Evolutionary conservation across 2,329 filamentous ascomycete species (phyloP).

Genomic region (Fusarium gaditjirri): DNA sequence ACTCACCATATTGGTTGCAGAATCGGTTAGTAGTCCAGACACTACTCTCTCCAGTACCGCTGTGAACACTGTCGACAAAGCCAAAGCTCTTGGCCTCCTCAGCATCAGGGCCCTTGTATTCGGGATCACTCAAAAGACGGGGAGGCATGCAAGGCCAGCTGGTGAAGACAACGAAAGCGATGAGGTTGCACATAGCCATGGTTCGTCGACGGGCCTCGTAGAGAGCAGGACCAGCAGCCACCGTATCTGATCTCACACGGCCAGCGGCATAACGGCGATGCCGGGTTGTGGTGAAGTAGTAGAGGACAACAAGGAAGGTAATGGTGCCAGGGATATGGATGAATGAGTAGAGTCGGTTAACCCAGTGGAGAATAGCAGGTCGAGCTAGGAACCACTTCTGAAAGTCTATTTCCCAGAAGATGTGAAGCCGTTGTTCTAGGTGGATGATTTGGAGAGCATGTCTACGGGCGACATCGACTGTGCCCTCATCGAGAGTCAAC

Average conservation of each 20-base stretch:
- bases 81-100: slow-evolving; percentile 68
- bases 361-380: slow-evolving; percentile 71
- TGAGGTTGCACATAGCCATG: slow-evolving; percentile 70
- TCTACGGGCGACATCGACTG: slow-evolving; percentile 73
- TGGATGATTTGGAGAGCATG: slow-evolving; percentile 76
- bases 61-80: slow-evolving; percentile 71
- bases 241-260: slow-evolving; percentile 44
- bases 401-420: slow-evolving; percentile 73
- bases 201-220: slow-evolving; percentile 68
- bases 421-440: slow-evolving; percentile 70
- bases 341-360: slow-evolving; percentile 79
- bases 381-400: slow-evolving; percentile 65
- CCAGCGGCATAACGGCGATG: slow-evolving; percentile 54
- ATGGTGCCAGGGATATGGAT: slow-evolving; percentile 83
- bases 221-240: slow-evolving; percentile 55
- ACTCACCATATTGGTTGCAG: slow-evolving; percentile 78
- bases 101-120: slow-evolving; percentile 65
- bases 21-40: slow-evolving; percentile 70
- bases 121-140: slow-evolving; percentile 66
- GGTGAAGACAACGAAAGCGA: slow-evolving; percentile 71
- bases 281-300: slow-evolving; percentile 74
- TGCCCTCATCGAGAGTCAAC: slow-evolving; percentile 73
- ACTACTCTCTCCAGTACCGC: slow-evolving; percentile 62
- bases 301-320: slow-evolving; percentile 71
- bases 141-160: slow-evolving; percentile 73